phyloP scores from a whole-genome alignment of 2,329 filamentous ascomycete genomes.

The Ilyonectria destructans region DNA sequence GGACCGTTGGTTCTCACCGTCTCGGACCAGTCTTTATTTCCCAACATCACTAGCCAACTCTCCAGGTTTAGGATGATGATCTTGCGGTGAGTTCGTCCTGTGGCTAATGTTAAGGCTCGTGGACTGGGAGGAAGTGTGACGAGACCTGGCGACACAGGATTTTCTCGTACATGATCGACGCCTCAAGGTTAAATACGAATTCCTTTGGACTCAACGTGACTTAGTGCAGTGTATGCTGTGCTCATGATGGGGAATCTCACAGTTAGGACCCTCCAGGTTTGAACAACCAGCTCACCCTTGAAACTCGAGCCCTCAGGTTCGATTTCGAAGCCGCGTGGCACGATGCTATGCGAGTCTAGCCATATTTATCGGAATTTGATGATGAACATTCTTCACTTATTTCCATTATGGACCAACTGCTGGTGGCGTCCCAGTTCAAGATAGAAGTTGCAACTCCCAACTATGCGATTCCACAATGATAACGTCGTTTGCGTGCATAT shows the following conservation, averaged over 20 bases:
- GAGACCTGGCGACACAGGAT: neutral
- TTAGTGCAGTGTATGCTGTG: neutral
- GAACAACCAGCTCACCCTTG: neutral
- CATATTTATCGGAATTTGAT: no score
- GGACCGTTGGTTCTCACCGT: conserved; percentile 31
- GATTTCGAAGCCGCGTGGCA: neutral
- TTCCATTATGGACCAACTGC: no score
- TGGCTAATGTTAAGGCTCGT: neutral
- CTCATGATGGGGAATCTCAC: neutral
- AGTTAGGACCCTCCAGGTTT: neutral
- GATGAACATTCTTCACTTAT: no score
- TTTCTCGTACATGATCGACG: neutral
- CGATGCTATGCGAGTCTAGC: no score
- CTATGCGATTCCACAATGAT: no score
- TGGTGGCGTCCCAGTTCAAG: no score
- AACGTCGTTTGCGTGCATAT: no score
- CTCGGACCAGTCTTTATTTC: neutral
- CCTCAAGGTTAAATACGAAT: neutral
- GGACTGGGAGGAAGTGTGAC: neutral
- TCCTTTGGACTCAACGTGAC: neutral
- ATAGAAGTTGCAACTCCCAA: no score
- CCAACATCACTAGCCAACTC: neutral
- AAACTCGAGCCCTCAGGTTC: neutral
- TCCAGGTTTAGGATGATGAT: neutral
- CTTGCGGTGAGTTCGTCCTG: neutral